Base-by-base conservation (phyloP, 371 early-diverging fungal species). In the Synchytrium microbalum region DNA sequence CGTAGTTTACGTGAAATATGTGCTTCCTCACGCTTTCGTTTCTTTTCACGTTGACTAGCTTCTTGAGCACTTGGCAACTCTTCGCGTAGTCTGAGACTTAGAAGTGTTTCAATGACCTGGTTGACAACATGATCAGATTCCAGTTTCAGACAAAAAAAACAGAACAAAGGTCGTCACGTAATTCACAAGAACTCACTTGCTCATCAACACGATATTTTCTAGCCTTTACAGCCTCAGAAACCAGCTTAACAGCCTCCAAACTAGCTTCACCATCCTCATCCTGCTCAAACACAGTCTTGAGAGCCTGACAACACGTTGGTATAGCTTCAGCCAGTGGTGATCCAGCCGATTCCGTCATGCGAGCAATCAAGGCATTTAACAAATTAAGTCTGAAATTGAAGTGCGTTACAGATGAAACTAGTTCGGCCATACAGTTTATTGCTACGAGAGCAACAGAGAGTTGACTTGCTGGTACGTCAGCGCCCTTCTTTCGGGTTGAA, bases 301-400 rank as follows among this genome's bases (percentile, higher is more conserved):
- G 69, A 0, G 92, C 86, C 64, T 90, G 83, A 66, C 87, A 84
- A 58, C 89, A 88, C n/a, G 85, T 72, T 51, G 82, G 80, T 0
- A 87, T 81, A 57, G 87, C 78, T 67, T 86, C 66, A 25, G 13
- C 31, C 13, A 32, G 23, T 62, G 28, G 71, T 61, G 26, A 55
- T 1, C 1, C 1, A 26, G 28, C 38, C 24, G 32, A 26, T 25
- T 67, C 32, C 25, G 16, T 84, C 83, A 92, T 86, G 58, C 86
- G 80, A 19, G 81, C 72, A 2, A 92, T 86, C 32, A 95, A 72
- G 2, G 88, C 82, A 1, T 86, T 88, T 82, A 96, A 82, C 54
- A 96, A 67, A 64, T 96, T 91, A 31, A 86, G 67, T 61, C 93
- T 86, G 70, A 90, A 95, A 77, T 96, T 96, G 77, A 96, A 96